Percentiles rank a stretch among this genome's conserved stretches.
Conservation (phyloP, 331 rosid species). For the Pyrus hybrid region DNA sequence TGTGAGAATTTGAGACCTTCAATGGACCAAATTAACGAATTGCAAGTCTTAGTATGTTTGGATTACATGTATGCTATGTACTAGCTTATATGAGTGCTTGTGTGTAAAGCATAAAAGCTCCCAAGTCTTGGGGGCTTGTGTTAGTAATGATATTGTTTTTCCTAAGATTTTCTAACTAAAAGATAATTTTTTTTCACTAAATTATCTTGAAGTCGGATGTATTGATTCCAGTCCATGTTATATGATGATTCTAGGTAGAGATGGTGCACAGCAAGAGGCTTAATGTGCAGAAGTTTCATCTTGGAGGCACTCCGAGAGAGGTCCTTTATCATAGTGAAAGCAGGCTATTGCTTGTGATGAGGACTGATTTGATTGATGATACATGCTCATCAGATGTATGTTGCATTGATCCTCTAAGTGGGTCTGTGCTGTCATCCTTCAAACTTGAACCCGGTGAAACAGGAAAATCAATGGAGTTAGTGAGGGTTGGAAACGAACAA, state of each 20-base stretch:
- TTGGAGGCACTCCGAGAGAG: slow-evolving; percentile 92
- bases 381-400: slow-evolving; percentile 69
- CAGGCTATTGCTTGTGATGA: slow-evolving; percentile 78
- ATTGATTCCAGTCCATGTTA: slow-evolving; percentile 15
- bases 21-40: background rate
- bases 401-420: slow-evolving; percentile 79
- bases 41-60: background rate
- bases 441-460: slow-evolving; percentile 80
- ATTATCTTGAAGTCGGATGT: slow-evolving; percentile 6
- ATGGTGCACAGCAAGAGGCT: slow-evolving; percentile 92
- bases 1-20: background rate
- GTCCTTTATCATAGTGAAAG: slow-evolving; percentile 83
- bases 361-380: slow-evolving; percentile 66
- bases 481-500: slow-evolving; percentile 72
- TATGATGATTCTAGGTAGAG: slow-evolving; percentile 67
- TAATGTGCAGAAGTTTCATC: slow-evolving; percentile 82
- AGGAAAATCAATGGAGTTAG: slow-evolving; percentile 81
- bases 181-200: background rate
- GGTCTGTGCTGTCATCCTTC: slow-evolving; percentile 63
- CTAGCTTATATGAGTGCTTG: background rate
- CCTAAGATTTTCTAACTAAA: background rate
- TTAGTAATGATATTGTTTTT: background rate
- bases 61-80: background rate
- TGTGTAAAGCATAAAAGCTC: background rate
- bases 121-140: background rate